phyloP scores from a whole-genome alignment of 148 eudicot species.

The Chenopodium quinoa region DNA sequence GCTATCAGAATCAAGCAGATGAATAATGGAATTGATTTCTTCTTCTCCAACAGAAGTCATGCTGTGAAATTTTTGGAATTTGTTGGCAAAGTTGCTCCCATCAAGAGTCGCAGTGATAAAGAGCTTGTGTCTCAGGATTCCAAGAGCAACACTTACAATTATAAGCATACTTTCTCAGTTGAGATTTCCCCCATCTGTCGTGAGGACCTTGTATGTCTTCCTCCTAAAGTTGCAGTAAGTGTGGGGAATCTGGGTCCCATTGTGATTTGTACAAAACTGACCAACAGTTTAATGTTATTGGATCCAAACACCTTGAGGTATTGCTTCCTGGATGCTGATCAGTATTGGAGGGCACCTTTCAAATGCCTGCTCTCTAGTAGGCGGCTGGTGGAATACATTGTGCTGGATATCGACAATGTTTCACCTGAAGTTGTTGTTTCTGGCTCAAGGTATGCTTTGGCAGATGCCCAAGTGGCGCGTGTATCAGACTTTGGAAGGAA shows the following conservation, averaged over 20 bases:
- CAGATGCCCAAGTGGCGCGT: conserved; percentile 63
- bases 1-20: conserved; percentile 52
- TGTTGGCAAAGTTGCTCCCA: conserved; percentile 62
- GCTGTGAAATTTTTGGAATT: conserved; percentile 67
- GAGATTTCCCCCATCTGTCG: conserved; percentile 72
- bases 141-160: conserved; percentile 66
- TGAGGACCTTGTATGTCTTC: conserved; percentile 77
- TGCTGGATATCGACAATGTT: conserved; percentile 42
- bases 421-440: conserved; percentile 48
- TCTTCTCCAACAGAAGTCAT: conserved; percentile 65
- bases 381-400: conserved; percentile 56
- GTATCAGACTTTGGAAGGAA: conserved; percentile 71
- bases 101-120: conserved; percentile 44
- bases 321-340: conserved; percentile 51
- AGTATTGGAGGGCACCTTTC: conserved; percentile 55
- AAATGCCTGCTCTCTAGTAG: conserved; percentile 41
- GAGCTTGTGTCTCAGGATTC: conserved; percentile 62
- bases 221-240: conserved; percentile 47
- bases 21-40: conserved; percentile 70
- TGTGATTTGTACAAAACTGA: conserved; percentile 58
- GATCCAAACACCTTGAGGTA: conserved; percentile 56
- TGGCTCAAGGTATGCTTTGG: conserved; percentile 59
- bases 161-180: conserved; percentile 67
- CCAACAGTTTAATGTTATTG: conserved; percentile 44
- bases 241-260: conserved; percentile 66